A percentile compares a stretch with the other conserved stretches of the same genome.
Conservation (phyloP, 345 rosid species). For the Firmiana major region DNA sequence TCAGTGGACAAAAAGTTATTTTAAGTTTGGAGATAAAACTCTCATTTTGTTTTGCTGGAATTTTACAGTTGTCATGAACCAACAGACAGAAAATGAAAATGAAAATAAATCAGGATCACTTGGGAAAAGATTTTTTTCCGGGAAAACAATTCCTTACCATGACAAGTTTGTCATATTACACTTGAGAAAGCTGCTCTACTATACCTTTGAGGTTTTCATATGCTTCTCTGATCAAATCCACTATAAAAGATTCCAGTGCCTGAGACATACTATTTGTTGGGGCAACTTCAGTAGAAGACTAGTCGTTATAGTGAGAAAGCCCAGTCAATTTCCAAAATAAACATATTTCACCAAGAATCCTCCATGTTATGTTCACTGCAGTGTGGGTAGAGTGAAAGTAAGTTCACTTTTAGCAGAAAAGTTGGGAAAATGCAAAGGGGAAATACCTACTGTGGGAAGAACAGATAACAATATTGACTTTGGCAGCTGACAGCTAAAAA, state of each 20-base stretch:
- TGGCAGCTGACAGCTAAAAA: constrained; percentile 4
- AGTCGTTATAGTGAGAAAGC: not conserved
- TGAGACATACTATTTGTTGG: too few species aligned
- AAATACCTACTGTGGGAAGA: not conserved
- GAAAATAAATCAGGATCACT: not conserved
- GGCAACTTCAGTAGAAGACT: not conserved
- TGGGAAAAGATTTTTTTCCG: not conserved
- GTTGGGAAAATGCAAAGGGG: not conserved
- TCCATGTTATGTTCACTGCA: not conserved
- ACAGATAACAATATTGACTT: not conserved
- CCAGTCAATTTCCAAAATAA: not conserved
- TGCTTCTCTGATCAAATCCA: not conserved
- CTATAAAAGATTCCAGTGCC: not conserved
- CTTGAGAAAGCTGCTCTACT: not conserved
- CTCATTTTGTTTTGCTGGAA: not conserved
- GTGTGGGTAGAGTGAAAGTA: not conserved
- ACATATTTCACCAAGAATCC: not conserved
- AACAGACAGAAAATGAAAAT: not conserved
- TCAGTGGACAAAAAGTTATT: not conserved
- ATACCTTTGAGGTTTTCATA: not conserved
- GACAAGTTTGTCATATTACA: not conserved
- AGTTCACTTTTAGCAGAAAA: not conserved
- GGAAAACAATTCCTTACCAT: not conserved
- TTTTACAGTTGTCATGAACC: not conserved
- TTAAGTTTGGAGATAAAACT: not conserved